Evolutionary conservation across 2,329 filamentous ascomycete genomes (phyloP), one percentile per base, ranked within the genome.

Genomic region (Neodidymelliopsis sp.): DNA sequence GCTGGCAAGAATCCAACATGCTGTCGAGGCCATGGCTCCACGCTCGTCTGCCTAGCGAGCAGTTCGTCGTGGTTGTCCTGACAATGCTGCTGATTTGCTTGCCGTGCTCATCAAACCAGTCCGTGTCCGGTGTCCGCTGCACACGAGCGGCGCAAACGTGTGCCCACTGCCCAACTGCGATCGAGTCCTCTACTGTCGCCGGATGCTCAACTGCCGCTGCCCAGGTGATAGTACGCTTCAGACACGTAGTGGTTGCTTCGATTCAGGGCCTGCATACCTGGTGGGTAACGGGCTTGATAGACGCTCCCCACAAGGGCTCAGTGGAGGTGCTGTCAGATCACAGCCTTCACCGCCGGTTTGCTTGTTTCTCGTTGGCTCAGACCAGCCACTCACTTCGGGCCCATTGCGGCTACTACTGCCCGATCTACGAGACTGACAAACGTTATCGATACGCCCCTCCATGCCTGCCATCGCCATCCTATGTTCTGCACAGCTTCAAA

Each of bases 381-480:
- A 27, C 35, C 47, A 40, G 40, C 29, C 47, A 30, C 40, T 15
- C 36, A 6, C 15, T 9, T 31, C 35, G 39, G 34, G 18, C 39
- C 33, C 46, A 49, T 39, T 16, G 19, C 29, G 46, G 46, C 39
- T 29, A 8, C 34, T 13, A 38, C 46, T 43, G 38, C 20, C 38
- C 38, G 38, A 49, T 49, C 28, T 33, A 38, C 27, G 23, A 34
- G 25, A 38, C 22, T 22, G 20, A 20, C 22, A 6, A 44, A 25
- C 19, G 41, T 52, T 52, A 47, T 52, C 42, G 49, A 52, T 52
- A 47, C 16, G 49, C 49, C 40, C 48, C 48, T 51, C 48, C 29
- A 45, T 36, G 40, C 40, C 49, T 43, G 29, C 43, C 25, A 43
- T 28, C 28, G 37, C 31, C 18, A 41, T 38, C 33, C 34, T 34